phyloP scores from a whole-genome alignment of 768 basidiomycete species.

The Suillus occidentalis region DNA sequence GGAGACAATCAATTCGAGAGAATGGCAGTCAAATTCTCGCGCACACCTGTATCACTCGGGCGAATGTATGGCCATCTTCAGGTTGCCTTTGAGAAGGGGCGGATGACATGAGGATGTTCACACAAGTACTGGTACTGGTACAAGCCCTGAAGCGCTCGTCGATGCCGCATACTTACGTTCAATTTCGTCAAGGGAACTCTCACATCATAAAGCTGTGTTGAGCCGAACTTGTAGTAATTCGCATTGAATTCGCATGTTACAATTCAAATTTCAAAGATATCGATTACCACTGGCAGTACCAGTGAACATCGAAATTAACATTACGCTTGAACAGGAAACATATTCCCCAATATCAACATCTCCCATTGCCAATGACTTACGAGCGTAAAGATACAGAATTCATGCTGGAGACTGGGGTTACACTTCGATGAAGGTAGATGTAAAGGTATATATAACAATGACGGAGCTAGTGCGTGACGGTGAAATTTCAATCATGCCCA shows the following conservation, averaged over 20 bases:
- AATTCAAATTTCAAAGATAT: no score
- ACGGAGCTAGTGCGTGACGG: not conserved
- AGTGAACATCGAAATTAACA: not conserved
- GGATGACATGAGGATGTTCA: not conserved
- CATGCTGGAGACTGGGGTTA: not conserved
- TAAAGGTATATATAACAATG: conserved; percentile 1
- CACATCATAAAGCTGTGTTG: not conserved
- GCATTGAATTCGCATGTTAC: no score
- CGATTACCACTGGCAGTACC: not conserved
- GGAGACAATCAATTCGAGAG: not conserved
- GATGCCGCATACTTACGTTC: not conserved
- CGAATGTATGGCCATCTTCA: conserved; percentile 3
- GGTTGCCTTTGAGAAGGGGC: not conserved
- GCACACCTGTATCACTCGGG: conserved; percentile 1
- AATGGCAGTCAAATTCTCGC: not conserved
- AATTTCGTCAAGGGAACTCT: not conserved
- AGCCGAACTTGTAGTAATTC: not conserved
- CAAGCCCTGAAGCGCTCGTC: not conserved
- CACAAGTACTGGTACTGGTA: not conserved
- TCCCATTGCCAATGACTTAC: not conserved
- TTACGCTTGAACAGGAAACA: no score
- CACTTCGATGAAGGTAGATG: not conserved
- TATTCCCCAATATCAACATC: not conserved
- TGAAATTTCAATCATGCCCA: conserved; percentile 61
- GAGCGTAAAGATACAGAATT: conserved; percentile 3